Evolutionary conservation across 176 grass and related monocot genomes (phyloP).

Genomic region (Tillandsia fasciculata): DNA sequence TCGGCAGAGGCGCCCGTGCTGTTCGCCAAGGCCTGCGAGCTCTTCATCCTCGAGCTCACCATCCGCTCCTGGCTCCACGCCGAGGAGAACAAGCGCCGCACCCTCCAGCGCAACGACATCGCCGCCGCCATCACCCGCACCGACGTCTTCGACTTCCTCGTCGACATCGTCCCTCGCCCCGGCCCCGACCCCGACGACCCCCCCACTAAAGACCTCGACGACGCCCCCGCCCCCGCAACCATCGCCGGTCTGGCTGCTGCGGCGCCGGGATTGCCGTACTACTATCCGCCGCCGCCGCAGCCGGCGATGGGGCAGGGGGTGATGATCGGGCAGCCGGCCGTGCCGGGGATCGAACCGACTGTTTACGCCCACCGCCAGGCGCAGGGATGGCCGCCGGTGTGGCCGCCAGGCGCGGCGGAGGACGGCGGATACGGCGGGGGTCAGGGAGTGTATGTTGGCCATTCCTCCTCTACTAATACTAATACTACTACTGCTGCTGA

Average conservation of each 20-base stretch:
- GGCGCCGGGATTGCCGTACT: conserved; percentile 20
- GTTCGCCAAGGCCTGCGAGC: conserved; percentile 28
- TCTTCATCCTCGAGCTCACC: conserved; percentile 31
- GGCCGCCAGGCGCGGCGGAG: conserved; percentile 3
- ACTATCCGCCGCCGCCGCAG: conserved; percentile 14
- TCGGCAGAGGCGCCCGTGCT: conserved; percentile 28
- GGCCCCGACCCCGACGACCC: too few relatives aligned
- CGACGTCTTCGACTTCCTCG: conserved; percentile 28
- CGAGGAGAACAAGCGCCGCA: conserved; percentile 32
- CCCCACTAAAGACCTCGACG: too few relatives aligned
- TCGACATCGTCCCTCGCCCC: conserved; percentile 20
- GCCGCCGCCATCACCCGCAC: conserved; percentile 23
- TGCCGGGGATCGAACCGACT: conserved; percentile 9
- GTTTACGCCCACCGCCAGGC: conserved; percentile 14
- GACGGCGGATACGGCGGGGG: not conserved
- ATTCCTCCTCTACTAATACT: not conserved
- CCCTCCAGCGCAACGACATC: conserved; percentile 27
- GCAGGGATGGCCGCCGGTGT: conserved; percentile 23
- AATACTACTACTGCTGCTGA: too few relatives aligned
- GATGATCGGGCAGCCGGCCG: conserved; percentile 19
- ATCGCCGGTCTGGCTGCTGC: not conserved
- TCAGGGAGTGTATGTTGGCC: conserved; percentile 7
- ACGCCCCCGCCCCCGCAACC: too few relatives aligned
- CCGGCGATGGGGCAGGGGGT: conserved; percentile 9
- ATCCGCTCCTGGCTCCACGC: conserved; percentile 32